A percentile compares a stretch with the other conserved stretches of the same genome.
Conservation (phyloP, 371 early-diverging fungal genomes). For the Choanephora cucurbitarum region DNA sequence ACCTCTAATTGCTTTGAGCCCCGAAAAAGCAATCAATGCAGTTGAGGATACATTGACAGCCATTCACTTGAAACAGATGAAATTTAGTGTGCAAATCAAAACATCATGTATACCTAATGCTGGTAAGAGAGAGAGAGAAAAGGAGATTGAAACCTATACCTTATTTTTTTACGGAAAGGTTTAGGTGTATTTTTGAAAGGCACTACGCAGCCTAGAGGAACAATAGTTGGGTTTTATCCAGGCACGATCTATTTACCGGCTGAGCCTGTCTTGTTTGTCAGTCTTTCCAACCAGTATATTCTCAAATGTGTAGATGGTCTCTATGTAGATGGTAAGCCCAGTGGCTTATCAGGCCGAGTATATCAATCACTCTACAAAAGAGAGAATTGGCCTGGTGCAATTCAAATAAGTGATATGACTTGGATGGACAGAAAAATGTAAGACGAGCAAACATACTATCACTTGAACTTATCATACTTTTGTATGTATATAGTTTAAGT, state of each 20-base stretch:
- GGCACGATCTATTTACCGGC: slow-evolving; percentile 55
- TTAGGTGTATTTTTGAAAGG: slow-evolving; percentile 35
- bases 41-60: slow-evolving; percentile 9
- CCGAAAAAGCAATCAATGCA: slow-evolving; percentile 3
- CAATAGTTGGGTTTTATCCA: slow-evolving; percentile 39
- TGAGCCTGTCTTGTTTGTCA: slow-evolving; percentile 56
- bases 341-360: slow-evolving; percentile 47
- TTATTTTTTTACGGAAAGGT: slow-evolving; percentile 4
- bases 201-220: slow-evolving; percentile 14
- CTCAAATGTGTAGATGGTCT: slow-evolving; percentile 58
- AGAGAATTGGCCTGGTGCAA: slow-evolving; percentile 61
- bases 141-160: neutral
- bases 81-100: slow-evolving; percentile 15
- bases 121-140: slow-evolving; percentile 4
- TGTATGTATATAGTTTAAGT: slow-evolving; percentile 14
- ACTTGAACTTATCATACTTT: too few relatives aligned
- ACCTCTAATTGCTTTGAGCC: neutral
- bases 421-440: slow-evolving; percentile 40
- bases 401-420: slow-evolving; percentile 50
- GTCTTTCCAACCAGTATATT: slow-evolving; percentile 56
- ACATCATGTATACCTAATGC: slow-evolving; percentile 23
- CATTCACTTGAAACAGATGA: slow-evolving; percentile 2
- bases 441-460: neutral
- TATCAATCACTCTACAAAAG: slow-evolving; percentile 47
- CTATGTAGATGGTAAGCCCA: slow-evolving; percentile 57